A percentile compares a stretch with the other conserved stretches of the same genome.
phyloP scores from a whole-genome alignment of 208 protist genomes.

The Trypanosoma vivax region DNA sequence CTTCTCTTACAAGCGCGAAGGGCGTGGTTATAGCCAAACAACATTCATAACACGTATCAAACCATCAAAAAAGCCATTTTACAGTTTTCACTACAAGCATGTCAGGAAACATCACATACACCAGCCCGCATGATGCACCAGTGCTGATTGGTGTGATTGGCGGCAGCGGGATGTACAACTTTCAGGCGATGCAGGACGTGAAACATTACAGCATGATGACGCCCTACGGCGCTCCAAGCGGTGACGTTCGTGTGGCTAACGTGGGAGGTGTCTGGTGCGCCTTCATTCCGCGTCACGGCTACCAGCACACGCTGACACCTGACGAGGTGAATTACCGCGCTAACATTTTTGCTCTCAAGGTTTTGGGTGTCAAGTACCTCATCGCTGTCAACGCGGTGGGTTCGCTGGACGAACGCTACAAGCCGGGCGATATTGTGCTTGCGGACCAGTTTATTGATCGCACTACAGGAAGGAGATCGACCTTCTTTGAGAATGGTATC shows the following conservation, averaged over 20 bases:
- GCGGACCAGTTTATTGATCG: slow-evolving; percentile 88
- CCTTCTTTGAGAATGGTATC: slow-evolving; percentile 80
- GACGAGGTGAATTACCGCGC: slow-evolving; percentile 87
- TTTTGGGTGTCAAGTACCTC: slow-evolving; percentile 80
- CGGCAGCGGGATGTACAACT: slow-evolving; percentile 79
- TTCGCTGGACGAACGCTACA: slow-evolving; percentile 62
- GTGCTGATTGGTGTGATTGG: slow-evolving; percentile 79
- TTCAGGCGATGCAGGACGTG: slow-evolving; percentile 43
- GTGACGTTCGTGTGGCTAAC: slow-evolving; percentile 54
- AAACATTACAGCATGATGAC: slow-evolving; percentile 67
- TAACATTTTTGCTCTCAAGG: slow-evolving; percentile 89
- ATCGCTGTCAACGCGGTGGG: slow-evolving; percentile 85
- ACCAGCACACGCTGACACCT: slow-evolving; percentile 67
- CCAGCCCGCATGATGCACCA: slow-evolving; percentile 42
- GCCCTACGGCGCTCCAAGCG: slow-evolving; percentile 79
- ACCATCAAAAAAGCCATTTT: background rate
- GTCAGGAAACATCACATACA: slow-evolving; percentile 19
- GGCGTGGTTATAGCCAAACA: too few species aligned
- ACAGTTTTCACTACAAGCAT: background rate
- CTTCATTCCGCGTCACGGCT: slow-evolving; percentile 85
- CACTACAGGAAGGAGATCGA: slow-evolving; percentile 56
- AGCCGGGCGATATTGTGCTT: slow-evolving; percentile 82
- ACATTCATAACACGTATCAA: slow-evolving; percentile 8
- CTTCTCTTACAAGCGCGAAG: too few species aligned
- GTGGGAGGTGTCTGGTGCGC: slow-evolving; percentile 50